A percentile compares a stretch with the other conserved stretches of the same genome.
Conservation (phyloP, 345 rosid species). For the Geranium brycei region DNA sequence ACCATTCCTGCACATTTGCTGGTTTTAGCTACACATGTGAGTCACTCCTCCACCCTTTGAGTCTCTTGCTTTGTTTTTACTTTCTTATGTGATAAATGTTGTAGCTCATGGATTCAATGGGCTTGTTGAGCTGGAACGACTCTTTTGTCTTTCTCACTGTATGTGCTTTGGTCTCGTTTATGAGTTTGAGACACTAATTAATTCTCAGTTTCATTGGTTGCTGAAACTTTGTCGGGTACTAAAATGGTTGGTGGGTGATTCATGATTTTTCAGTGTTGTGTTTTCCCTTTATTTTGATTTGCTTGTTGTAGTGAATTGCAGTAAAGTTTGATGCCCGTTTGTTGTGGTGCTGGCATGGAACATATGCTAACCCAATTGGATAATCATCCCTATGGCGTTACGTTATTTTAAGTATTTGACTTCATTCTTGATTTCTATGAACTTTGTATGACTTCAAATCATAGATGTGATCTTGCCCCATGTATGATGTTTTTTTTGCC, state of each 20-base stretch:
- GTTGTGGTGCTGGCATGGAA: not conserved
- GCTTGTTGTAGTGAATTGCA: not conserved
- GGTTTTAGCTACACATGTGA: constrained; percentile 21
- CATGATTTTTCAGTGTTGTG: constrained; percentile 2
- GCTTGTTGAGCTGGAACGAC: constrained; percentile 28
- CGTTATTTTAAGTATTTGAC: not conserved
- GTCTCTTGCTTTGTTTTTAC: constrained; percentile 11
- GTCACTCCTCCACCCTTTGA: constrained; percentile 25
- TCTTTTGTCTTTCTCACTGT: constrained; percentile 8
- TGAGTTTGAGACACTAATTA: constrained; percentile 8
- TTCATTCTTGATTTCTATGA: too few relatives aligned
- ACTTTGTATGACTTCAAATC: not conserved
- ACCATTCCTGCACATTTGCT: constrained; percentile 16
- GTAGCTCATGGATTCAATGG: constrained; percentile 20
- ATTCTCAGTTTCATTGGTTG: constrained; percentile 13
- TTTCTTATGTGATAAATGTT: constrained; percentile 14
- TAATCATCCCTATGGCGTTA: not conserved
- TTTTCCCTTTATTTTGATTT: constrained; percentile 5
- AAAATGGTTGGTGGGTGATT: constrained; percentile 35
- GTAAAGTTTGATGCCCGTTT: not conserved
- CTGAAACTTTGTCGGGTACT: constrained; percentile 6
- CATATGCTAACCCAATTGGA: not conserved
- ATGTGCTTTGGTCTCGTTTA: constrained; percentile 10
- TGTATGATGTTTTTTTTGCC: too few relatives aligned
- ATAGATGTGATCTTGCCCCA: too few relatives aligned